These are phyloP conservation scores for Cercospora brassicicola DNA, from an alignment of 2,329 filamentous ascomycete species.

Conservation along the genomic window DNA sequence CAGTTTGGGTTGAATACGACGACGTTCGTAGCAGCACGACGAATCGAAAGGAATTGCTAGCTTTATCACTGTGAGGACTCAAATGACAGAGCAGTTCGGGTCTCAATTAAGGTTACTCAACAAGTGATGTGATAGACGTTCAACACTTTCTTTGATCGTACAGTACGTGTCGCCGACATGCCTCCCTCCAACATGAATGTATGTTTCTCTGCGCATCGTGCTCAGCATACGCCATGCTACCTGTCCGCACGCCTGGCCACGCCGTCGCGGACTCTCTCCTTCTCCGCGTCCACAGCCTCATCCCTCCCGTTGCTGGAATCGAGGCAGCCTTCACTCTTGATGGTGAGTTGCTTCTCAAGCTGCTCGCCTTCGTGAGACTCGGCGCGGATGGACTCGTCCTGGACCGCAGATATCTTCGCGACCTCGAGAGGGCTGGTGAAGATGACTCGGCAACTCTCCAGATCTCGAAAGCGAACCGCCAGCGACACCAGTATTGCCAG, in stretches of 20 bases:
- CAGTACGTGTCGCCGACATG: neutral
- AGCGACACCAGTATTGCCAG: neutral
- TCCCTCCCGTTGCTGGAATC: neutral
- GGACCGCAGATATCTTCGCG: neutral
- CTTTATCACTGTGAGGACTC: neutral
- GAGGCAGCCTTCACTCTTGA: neutral
- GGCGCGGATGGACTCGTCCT: neutral
- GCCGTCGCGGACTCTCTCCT: neutral
- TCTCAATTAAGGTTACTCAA: neutral
- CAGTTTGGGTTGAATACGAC: neutral
- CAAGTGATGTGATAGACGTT: neutral
- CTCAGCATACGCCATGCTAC: neutral
- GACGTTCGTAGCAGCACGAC: neutral
- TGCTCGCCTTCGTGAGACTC: neutral
- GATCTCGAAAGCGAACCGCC: neutral
- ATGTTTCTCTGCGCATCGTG: neutral
- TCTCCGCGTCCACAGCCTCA: neutral
- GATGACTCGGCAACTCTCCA: neutral
- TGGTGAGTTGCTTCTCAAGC: neutral
- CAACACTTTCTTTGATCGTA: neutral
- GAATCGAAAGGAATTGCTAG: neutral
- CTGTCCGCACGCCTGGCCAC: neutral
- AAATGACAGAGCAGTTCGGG: neutral
- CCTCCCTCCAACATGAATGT: neutral
- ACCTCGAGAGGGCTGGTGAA: neutral